Evolutionary conservation across 23 red algal genomes (phyloP).

Genomic region (Gracilariopsis chorda): DNA sequence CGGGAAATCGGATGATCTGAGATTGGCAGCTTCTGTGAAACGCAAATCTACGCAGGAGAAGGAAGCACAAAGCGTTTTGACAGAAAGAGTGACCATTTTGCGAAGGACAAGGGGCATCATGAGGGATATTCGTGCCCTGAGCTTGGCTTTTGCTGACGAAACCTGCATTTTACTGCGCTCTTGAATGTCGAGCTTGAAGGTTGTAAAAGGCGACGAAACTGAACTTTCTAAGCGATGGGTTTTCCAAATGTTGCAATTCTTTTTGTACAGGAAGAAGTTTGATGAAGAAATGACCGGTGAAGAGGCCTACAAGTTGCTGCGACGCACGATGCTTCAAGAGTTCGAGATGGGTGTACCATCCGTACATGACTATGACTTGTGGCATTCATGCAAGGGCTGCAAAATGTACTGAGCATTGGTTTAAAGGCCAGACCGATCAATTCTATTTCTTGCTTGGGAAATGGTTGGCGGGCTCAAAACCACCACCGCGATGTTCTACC

Average conservation of each 20-base stretch:
- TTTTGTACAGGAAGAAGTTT: neutral
- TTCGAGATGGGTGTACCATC: neutral
- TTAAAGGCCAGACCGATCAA: neutral
- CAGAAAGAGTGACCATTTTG: conserved; percentile 6
- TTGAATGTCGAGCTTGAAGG: neutral
- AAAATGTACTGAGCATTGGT: conserved; percentile 38
- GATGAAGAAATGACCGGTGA: neutral
- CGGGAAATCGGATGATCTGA: conserved; percentile 26
- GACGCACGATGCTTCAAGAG: neutral
- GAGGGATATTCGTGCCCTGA: neutral
- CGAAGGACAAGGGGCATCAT: conserved; percentile 1
- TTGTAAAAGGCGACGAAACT: neutral
- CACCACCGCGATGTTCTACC: conserved; percentile 36
- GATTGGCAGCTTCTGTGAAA: neutral
- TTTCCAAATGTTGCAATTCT: neutral
- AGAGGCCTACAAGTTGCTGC: neutral
- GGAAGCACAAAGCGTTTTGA: neutral
- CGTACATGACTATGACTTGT: neutral
- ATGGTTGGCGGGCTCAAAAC: conserved; percentile 13
- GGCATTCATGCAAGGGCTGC: neutral
- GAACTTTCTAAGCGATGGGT: conserved; percentile 1
- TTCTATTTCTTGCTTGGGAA: conserved; percentile 13
- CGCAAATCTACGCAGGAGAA: neutral
- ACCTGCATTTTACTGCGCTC: neutral
- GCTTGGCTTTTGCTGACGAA: conserved; percentile 29